These are phyloP conservation scores for Teunomyces aglyptinius DNA, from an alignment of 805 yeast genomes.

Conservation along the genomic window DNA sequence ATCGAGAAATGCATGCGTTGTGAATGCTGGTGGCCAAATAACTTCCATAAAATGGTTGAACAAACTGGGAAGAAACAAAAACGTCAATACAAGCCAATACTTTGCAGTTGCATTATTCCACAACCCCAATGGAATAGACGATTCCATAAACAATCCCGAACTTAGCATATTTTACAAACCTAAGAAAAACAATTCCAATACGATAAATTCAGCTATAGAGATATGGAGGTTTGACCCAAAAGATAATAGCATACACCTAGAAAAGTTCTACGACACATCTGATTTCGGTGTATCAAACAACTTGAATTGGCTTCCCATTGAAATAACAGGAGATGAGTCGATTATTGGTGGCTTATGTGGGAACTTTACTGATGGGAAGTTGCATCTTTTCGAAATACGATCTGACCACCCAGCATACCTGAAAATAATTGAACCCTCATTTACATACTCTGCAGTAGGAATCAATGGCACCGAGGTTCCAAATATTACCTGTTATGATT, in stretches of 20 bases:
- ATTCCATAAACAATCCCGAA: constrained; percentile 22
- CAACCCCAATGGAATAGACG: constrained; percentile 19
- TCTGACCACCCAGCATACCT: constrained; percentile 17
- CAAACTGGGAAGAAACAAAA: constrained; percentile 12
- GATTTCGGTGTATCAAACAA: constrained; percentile 45
- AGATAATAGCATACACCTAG: constrained; percentile 24
- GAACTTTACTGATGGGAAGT: constrained; percentile 55
- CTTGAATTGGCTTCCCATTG: constrained; percentile 39
- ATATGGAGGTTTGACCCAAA: constrained; percentile 39
- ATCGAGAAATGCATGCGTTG: constrained; percentile 35
- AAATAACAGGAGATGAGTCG: constrained; percentile 20
- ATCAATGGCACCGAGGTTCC: background rate
- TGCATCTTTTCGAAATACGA: constrained; percentile 46
- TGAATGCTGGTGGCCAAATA: constrained; percentile 52
- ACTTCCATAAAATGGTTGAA: constrained; percentile 56
- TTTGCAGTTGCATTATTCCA: constrained; percentile 53
- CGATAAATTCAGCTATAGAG: constrained; percentile 40
- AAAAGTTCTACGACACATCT: constrained; percentile 30
- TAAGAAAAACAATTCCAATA: constrained; percentile 7
- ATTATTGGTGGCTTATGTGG: constrained; percentile 48
- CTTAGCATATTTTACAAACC: constrained; percentile 28
- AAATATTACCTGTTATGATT: constrained; percentile 48
- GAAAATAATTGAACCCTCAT: constrained; percentile 21
- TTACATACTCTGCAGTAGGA: constrained; percentile 16
- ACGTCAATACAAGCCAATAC: constrained; percentile 26